These are phyloP conservation scores for Hanseniaspora pseudoguilliermondii DNA, from an alignment of 805 yeast genomes.

Conservation along the genomic window DNA sequence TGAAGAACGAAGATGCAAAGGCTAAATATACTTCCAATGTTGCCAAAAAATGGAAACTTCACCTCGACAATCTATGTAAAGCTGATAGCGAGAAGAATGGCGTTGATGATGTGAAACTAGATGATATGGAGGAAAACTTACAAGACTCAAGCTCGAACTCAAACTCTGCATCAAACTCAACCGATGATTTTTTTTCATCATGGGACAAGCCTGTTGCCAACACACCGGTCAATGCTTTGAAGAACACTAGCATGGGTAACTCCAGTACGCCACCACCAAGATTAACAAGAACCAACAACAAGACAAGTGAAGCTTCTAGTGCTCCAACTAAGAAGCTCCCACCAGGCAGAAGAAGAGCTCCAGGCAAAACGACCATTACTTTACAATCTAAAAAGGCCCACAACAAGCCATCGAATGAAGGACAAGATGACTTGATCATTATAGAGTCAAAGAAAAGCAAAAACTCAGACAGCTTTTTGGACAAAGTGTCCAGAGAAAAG, in stretches of 20 bases:
- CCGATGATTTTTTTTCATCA: slow-evolving; percentile 80
- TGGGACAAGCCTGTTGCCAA: slow-evolving; percentile 66
- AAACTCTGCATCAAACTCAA: slow-evolving; percentile 32
- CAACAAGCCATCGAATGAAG: background rate
- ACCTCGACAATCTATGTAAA: slow-evolving; percentile 52
- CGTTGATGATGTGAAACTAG: slow-evolving; percentile 60
- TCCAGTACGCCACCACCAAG: slow-evolving; percentile 20
- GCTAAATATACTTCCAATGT: slow-evolving; percentile 69
- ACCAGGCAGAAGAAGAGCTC: slow-evolving; percentile 19
- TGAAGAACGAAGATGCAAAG: slow-evolving; percentile 47
- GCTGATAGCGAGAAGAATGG: slow-evolving; percentile 50
- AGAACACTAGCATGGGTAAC: slow-evolving; percentile 18
- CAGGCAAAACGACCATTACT: slow-evolving; percentile 17
- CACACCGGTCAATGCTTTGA: slow-evolving; percentile 13
- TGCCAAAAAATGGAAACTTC: slow-evolving; percentile 72
- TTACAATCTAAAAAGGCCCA: slow-evolving; percentile 15
- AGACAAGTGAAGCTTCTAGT: slow-evolving; percentile 5
- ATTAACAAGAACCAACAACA: slow-evolving; percentile 25
- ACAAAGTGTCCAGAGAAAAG: slow-evolving; percentile 42
- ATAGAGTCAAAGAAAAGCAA: slow-evolving; percentile 33
- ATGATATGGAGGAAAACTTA: slow-evolving; percentile 19
- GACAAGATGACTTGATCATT: slow-evolving; percentile 3
- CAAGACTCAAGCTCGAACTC: slow-evolving; percentile 22
- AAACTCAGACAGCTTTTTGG: slow-evolving; percentile 32
- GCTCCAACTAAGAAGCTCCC: slow-evolving; percentile 17